Conservation (phyloP, 768 basidiomycete species). For the Pisolithus marmoratus region DNA sequence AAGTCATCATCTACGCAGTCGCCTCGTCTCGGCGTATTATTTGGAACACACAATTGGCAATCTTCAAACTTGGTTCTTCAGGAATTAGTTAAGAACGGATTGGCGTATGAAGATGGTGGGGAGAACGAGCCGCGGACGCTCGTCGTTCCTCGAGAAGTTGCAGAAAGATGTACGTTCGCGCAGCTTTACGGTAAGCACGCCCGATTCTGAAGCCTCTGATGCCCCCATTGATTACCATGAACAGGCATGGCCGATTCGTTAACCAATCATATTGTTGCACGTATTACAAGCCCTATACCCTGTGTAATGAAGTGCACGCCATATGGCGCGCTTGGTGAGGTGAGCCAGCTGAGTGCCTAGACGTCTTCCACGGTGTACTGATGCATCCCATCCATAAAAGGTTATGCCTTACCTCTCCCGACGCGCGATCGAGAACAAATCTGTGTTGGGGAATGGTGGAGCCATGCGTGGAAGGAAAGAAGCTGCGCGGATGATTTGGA, state of each 20-base stretch:
- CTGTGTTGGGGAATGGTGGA: conserved; percentile 69
- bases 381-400: too few species aligned
- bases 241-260: conserved; percentile 84
- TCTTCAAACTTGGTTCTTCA: conserved; percentile 59
- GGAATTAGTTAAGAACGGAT: conserved; percentile 49
- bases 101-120: conserved; percentile 29
- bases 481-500: conserved; percentile 24
- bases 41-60: conserved; percentile 83
- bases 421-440: conserved; percentile 92
- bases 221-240: conserved; percentile 1
- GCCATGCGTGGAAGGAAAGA: conserved; percentile 40
- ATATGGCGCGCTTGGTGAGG: conserved; percentile 63
- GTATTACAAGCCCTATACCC: conserved; percentile 49
- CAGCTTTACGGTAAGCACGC: conserved; percentile 71
- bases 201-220: not conserved
- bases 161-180: conserved; percentile 65
- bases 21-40: conserved; percentile 55
- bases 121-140: conserved; percentile 20
- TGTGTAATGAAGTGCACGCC: conserved; percentile 83
- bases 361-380: too few species aligned
- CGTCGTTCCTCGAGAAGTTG: conserved; percentile 44
- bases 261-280: conserved; percentile 60
- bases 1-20: conserved; percentile 8
- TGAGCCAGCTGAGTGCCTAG: too few species aligned
- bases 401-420: too few species aligned